These are phyloP conservation scores for Podospora didyma DNA, from an alignment of 495 filamentous ascomycete species.

Conservation along the genomic window DNA sequence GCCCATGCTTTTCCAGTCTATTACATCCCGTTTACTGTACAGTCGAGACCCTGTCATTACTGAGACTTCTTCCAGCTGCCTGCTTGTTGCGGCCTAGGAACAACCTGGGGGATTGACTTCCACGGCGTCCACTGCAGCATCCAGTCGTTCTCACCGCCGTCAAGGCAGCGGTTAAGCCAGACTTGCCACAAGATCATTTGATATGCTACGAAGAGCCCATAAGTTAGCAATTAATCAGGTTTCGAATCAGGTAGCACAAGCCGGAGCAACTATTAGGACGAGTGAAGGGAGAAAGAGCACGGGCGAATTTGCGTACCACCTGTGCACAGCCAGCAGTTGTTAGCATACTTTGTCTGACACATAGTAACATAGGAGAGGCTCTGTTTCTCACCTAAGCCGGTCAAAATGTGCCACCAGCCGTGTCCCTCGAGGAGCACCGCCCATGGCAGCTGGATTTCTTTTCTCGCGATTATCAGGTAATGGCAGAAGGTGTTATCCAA, in stretches of 20 bases:
- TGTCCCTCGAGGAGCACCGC: constrained; percentile 87
- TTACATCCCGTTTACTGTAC: no score
- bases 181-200: constrained; percentile 84
- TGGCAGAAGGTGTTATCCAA: constrained; percentile 81
- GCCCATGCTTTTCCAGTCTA: no score
- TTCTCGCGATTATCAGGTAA: constrained; percentile 65
- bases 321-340: constrained; percentile 10
- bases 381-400: constrained; percentile 25
- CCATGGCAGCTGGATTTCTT: constrained; percentile 79
- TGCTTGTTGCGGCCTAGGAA: constrained; percentile 20
- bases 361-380: not conserved
- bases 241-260: not conserved
- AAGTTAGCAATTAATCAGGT: not conserved
- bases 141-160: constrained; percentile 72
- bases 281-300: not conserved
- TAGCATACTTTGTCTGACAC: not conserved
- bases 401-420: constrained; percentile 86
- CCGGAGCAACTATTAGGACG: constrained; percentile 36
- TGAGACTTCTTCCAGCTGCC: constrained; percentile 26
- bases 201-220: constrained; percentile 53
- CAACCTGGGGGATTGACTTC: constrained; percentile 61
- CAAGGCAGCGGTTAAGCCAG: constrained; percentile 78
- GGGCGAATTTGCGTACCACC: constrained; percentile 32
- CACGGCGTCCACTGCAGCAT: constrained; percentile 66
- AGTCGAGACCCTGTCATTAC: constrained; percentile 3